These are phyloP conservation scores for Pseudogymnoascus sp. DNA, from an alignment of 2,329 filamentous ascomycete species.

Conservation along the genomic window DNA sequence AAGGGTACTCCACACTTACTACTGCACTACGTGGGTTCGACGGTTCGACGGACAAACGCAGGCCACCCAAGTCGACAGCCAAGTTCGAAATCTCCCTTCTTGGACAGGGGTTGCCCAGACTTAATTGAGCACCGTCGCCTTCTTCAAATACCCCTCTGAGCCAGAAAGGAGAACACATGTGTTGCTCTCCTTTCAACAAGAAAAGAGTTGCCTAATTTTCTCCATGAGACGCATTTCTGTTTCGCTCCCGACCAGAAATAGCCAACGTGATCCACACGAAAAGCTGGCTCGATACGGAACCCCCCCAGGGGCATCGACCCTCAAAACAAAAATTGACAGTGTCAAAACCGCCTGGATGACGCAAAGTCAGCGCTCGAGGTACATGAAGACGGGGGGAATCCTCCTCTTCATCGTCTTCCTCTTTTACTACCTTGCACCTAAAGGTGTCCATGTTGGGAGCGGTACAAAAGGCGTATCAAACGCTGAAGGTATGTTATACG, in stretches of 20 bases:
- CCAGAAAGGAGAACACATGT: constrained; percentile 5
- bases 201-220: background rate
- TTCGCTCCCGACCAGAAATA: constrained; percentile 54
- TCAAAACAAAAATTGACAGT: constrained; percentile 42
- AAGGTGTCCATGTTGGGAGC: constrained; percentile 29
- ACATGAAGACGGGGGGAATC: constrained; percentile 58
- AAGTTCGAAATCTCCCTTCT: constrained; percentile 7
- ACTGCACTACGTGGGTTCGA: background rate
- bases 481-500: constrained; percentile 16
- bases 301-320: constrained; percentile 35
- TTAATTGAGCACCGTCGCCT: background rate
- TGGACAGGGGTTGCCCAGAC: constrained; percentile 4
- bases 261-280: constrained; percentile 55
- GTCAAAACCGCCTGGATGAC: constrained; percentile 53
- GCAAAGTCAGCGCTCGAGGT: constrained; percentile 58
- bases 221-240: constrained; percentile 60
- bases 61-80: background rate
- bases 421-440: constrained; percentile 57
- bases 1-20: constrained; percentile 5
- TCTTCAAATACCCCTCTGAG: background rate
- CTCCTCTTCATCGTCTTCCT: constrained; percentile 52
- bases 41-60: background rate
- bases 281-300: constrained; percentile 54
- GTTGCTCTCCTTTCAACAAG: constrained; percentile 1
- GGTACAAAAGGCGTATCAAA: constrained; percentile 10